These are phyloP conservation scores for Suhomyces xylopsoci DNA, from an alignment of 805 yeast species.

Conservation along the genomic window DNA sequence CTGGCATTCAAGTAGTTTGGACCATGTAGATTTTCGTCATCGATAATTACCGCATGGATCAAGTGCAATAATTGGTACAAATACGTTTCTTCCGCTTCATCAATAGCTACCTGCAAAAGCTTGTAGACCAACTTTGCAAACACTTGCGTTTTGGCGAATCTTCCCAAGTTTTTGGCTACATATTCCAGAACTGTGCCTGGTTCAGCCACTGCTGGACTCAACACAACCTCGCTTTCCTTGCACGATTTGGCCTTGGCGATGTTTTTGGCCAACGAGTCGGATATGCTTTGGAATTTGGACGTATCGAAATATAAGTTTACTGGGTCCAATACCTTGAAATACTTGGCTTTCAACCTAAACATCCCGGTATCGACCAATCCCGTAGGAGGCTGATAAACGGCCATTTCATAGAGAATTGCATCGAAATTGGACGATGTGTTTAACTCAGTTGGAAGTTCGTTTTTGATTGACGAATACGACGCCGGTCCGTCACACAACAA, in stretches of 20 bases:
- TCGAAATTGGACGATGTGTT: slow-evolving; percentile 44
- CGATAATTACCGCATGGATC: slow-evolving; percentile 59
- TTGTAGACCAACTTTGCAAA: slow-evolving; percentile 60
- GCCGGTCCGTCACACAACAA: slow-evolving; percentile 50
- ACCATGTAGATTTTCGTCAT: slow-evolving; percentile 45
- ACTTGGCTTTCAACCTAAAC: slow-evolving; percentile 62
- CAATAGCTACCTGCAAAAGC: slow-evolving; percentile 52
- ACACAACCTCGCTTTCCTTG: slow-evolving; percentile 41
- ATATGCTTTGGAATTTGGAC: slow-evolving; percentile 50
- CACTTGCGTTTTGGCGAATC: slow-evolving; percentile 47
- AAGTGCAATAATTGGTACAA: slow-evolving; percentile 64
- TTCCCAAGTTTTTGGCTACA: slow-evolving; percentile 43
- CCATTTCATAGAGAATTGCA: slow-evolving; percentile 53
- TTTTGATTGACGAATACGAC: slow-evolving; percentile 49
- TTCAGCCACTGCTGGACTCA: slow-evolving; percentile 15
- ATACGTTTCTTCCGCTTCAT: slow-evolving; percentile 50
- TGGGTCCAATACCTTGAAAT: slow-evolving; percentile 60
- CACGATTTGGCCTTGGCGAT: slow-evolving; percentile 37
- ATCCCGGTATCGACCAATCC: slow-evolving; percentile 57
- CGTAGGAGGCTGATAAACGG: slow-evolving; percentile 62
- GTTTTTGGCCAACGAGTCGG: slow-evolving; percentile 44
- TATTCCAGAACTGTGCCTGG: slow-evolving; percentile 36
- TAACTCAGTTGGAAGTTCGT: slow-evolving; percentile 22
- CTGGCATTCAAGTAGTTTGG: slow-evolving; percentile 36
- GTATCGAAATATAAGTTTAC: slow-evolving; percentile 47